phyloP scores from a whole-genome alignment of 257 asterid genomes.

The Perilla frutescens region DNA sequence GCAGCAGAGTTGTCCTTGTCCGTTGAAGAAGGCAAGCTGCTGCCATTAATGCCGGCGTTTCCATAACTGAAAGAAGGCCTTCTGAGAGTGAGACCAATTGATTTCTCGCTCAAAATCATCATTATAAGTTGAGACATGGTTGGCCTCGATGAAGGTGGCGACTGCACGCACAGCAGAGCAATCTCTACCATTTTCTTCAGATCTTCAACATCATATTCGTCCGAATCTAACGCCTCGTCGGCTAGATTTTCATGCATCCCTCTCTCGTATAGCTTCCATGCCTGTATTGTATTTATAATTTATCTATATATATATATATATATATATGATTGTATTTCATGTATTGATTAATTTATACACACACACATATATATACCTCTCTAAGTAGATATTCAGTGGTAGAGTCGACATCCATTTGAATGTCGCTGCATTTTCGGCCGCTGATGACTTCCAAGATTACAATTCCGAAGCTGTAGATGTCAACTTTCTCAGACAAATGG shows the following conservation, averaged over 20 bases:
- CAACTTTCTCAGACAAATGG: constrained; percentile 80
- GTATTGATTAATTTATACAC: no score
- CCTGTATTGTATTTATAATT: constrained; percentile 52
- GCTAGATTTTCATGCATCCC: constrained; percentile 51
- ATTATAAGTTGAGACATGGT: constrained; percentile 70
- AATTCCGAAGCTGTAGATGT: constrained; percentile 73
- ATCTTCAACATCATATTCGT: constrained; percentile 49
- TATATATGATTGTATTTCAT: neutral
- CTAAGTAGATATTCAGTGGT: constrained; percentile 62
- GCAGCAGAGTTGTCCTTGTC: neutral
- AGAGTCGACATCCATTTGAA: constrained; percentile 40
- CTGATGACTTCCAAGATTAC: constrained; percentile 72
- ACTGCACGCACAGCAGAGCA: constrained; percentile 63
- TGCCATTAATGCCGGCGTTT: neutral
- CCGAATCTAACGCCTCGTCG: constrained; percentile 54
- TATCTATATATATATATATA: no score
- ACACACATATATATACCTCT: constrained; percentile 41
- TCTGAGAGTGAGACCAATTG: constrained; percentile 35
- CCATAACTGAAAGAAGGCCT: constrained; percentile 46
- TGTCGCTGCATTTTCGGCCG: constrained; percentile 61
- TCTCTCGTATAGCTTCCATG: constrained; percentile 65
- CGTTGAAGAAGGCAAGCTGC: no score
- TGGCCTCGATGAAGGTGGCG: constrained; percentile 69
- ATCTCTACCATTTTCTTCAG: constrained; percentile 64
- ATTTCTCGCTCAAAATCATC: constrained; percentile 55